Conservation (phyloP, 345 rosid species). For the Populus simonii region DNA sequence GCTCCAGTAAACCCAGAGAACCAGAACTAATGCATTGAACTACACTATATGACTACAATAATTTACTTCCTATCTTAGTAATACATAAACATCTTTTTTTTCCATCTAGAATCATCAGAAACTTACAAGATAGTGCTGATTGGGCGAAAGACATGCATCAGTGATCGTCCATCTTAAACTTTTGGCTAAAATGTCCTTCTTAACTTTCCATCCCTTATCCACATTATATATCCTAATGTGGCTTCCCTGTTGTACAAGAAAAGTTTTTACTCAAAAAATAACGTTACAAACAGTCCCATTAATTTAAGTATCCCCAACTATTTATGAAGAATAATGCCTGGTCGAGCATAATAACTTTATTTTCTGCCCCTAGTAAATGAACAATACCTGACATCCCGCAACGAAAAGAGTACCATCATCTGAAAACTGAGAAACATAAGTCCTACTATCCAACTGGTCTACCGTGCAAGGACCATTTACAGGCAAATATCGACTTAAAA, state of each 20-base stretch:
- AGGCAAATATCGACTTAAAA: slow-evolving; percentile 58
- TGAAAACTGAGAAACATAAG: slow-evolving; percentile 66
- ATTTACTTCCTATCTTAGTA: neutral
- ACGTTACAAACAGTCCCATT: neutral
- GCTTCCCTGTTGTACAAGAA: slow-evolving; percentile 37
- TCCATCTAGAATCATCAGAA: neutral
- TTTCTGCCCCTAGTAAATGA: neutral
- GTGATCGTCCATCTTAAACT: slow-evolving; percentile 62
- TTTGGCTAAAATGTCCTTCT: slow-evolving; percentile 52
- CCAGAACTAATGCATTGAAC: neutral
- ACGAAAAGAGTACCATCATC: slow-evolving; percentile 59
- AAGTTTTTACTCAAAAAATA: slow-evolving; percentile 1
- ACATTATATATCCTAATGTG: slow-evolving; percentile 58
- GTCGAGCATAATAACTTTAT: neutral
- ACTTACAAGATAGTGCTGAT: slow-evolving; percentile 56
- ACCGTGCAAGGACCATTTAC: slow-evolving; percentile 45
- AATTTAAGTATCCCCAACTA: neutral
- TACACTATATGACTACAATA: too few species aligned
- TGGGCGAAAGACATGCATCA: slow-evolving; percentile 65
- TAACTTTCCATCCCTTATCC: slow-evolving; percentile 56
- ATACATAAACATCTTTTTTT: neutral
- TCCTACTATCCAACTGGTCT: slow-evolving; percentile 37
- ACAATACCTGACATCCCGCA: slow-evolving; percentile 56
- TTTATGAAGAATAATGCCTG: neutral
- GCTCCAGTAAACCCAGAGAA: neutral